Base-by-base conservation (phyloP, 768 basidiomycete species). In the Paxillus rubicundulus region DNA sequence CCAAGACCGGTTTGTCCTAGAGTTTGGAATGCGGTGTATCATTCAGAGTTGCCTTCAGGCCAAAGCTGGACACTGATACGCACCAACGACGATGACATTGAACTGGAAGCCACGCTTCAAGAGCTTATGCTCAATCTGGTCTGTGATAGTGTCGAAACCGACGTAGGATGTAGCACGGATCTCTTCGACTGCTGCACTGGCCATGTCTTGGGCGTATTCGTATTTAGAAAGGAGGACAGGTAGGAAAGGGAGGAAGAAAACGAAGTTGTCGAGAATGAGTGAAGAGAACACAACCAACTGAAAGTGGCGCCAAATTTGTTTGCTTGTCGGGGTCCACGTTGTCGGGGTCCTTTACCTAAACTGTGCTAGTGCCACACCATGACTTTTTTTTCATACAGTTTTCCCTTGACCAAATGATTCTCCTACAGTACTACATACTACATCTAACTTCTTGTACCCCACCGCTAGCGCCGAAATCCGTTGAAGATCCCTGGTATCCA, bases 51-150 rank as follows among this genome's bases (percentile, higher is more conserved):
- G 3, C 16, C 21, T 27, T 21, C 32, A 32, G n/a, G 28, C 20
- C 13, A 45, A 28, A 14, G 32, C 14, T 20, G 3, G 2, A 34
- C 50, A 20, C 21, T 13, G 20, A 43, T 47, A 82, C 87, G 64
- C 60, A 95, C 95, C 96, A 62, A 88, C 96, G 56, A 92, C 89
- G 67, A 98, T 98, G 55, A 97, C 89, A 67, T 98, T 98, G 84
- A 98, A 98, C 79, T 98, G 92, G 81, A 98, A 98, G 55, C 96
- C 96, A 58, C 96, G 86, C 77, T 98, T 98, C 76, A 98, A 82
- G 59, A 98, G 87, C 82, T 98, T 98, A 82, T 95, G 90, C 80
- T 99, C 96, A 62, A 98, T 98, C 74, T 98, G 96, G 66, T 86
- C 84, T 53, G 94, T 96, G 71, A 98, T 97, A 59, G 89, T 86